Percentiles rank a stretch among this genome's conserved stretches.
phyloP scores from a whole-genome alignment of 805 yeast genomes.

The Spathaspora gorwiae region DNA sequence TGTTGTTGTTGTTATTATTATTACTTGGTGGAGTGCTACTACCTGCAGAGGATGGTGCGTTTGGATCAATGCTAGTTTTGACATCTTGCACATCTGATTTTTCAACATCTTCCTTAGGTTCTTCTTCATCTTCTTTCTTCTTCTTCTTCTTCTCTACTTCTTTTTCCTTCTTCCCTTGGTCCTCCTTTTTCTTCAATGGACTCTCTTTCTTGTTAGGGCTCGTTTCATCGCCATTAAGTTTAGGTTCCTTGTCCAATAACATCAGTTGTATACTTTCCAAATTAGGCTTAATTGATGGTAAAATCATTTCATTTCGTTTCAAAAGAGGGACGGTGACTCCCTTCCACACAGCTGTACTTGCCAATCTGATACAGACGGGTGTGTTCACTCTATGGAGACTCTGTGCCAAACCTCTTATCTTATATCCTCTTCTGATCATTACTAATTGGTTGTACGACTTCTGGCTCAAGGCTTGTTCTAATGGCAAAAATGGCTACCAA shows the following conservation, averaged over 20 bases:
- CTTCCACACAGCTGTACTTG: not conserved
- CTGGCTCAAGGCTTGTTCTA: not conserved
- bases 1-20: slow-evolving; percentile 13
- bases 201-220: slow-evolving; percentile 9
- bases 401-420: not conserved
- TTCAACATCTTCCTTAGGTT: slow-evolving; percentile 12
- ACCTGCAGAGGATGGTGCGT: slow-evolving; percentile 6
- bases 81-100: slow-evolving; percentile 5
- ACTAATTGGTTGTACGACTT: not conserved
- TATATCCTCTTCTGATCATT: not conserved
- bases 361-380: not conserved
- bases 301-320: not conserved
- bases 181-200: slow-evolving; percentile 8
- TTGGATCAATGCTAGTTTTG: slow-evolving; percentile 3
- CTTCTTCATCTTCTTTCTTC: slow-evolving; percentile 11
- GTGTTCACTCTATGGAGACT: not conserved
- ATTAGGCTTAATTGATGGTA: slow-evolving; percentile 1
- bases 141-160: slow-evolving; percentile 15
- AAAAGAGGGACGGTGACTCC: not conserved
- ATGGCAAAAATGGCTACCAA: too few species aligned
- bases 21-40: slow-evolving; percentile 5
- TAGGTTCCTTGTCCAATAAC: slow-evolving; percentile 1
- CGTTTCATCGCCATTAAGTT: not conserved
- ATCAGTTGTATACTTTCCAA: not conserved
- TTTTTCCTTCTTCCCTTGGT: slow-evolving; percentile 20